Evolutionary conservation across 2,329 filamentous ascomycete species (phyloP).

Genomic region (Xylaria sp.): DNA sequence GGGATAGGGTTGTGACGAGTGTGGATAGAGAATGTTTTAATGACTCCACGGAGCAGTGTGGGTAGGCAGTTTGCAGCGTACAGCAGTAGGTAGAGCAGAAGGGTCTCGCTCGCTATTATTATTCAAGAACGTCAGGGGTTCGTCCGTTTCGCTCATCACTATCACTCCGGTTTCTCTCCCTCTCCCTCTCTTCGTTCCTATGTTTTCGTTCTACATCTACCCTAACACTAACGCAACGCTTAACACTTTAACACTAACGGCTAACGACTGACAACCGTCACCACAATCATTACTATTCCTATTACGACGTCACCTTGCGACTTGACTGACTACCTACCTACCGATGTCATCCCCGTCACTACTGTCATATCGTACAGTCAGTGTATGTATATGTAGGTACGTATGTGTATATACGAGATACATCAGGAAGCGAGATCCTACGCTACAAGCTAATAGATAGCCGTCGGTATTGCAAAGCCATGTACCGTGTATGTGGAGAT

Average conservation of each 20-base stretch:
- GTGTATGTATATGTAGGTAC: neutral
- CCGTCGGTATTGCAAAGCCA: conserved; percentile 19
- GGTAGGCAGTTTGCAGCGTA: conserved; percentile 23
- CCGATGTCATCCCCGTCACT: neutral
- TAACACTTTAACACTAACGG: neutral
- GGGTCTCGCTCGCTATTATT: conserved; percentile 28
- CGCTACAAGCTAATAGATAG: conserved; percentile 26
- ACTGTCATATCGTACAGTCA: conserved; percentile 12
- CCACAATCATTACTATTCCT: neutral
- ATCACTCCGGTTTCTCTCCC: neutral
- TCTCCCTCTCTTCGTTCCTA: neutral
- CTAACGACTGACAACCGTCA: neutral
- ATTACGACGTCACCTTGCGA: neutral
- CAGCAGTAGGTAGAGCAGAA: conserved; percentile 18
- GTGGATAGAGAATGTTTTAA: conserved; percentile 33
- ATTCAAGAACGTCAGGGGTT: conserved; percentile 32
- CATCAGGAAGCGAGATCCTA: conserved; percentile 31
- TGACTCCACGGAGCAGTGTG: conserved; percentile 35
- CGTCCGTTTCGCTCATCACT: conserved; percentile 22
- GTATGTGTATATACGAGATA: conserved; percentile 19
- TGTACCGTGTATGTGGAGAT: conserved; percentile 30
- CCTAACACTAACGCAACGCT: conserved; percentile 2
- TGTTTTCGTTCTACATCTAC: neutral
- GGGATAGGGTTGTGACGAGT: conserved; percentile 24
- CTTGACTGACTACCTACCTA: neutral